A percentile compares a stretch with the other conserved stretches of the same genome.
Evolutionary conservation across 345 rosid genomes (phyloP).

Genomic region (Populus deltoides): DNA sequence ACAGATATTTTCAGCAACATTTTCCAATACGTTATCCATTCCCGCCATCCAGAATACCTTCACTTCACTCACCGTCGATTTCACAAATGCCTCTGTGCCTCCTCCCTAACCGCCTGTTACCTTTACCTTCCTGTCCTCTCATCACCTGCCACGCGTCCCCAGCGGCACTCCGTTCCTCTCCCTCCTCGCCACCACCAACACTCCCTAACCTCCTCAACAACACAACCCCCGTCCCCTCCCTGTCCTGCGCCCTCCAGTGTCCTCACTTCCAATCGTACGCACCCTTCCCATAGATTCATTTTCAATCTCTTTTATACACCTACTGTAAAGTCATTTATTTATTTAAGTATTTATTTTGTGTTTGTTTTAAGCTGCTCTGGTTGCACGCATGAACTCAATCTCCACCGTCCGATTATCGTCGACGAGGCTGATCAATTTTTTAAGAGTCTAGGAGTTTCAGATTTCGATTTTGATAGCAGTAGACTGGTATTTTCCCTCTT

Average conservation of each 20-base stretch:
- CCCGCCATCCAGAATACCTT: constrained; percentile 33
- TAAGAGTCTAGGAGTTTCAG: constrained; percentile 56
- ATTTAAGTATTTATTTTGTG: background rate
- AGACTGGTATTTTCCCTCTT: constrained; percentile 48
- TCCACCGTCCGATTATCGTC: constrained; percentile 65
- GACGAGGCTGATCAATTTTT: constrained; percentile 74
- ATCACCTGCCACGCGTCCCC: constrained; percentile 50
- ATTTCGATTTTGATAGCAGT: constrained; percentile 82
- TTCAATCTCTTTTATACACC: background rate
- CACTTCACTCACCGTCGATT: constrained; percentile 18
- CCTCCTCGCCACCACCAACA: constrained; percentile 21
- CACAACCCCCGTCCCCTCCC: constrained; percentile 32
- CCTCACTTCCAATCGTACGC: constrained; percentile 78
- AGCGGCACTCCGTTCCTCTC: constrained; percentile 12
- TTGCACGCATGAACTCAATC: constrained; percentile 81
- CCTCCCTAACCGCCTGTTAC: constrained; percentile 42
- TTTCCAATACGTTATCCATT: constrained; percentile 36
- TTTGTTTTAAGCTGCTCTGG: constrained; percentile 72
- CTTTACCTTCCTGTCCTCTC: constrained; percentile 40
- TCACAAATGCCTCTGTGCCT: constrained; percentile 44
- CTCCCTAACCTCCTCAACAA: constrained; percentile 8
- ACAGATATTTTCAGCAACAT: constrained; percentile 3
- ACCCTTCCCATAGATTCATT: background rate
- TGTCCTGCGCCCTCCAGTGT: constrained; percentile 68
- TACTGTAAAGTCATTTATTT: background rate